Evolutionary conservation across 129 eudicot species (phyloP), one percentile per base, ranked within the genome.

Genomic region (Arctium minus): DNA sequence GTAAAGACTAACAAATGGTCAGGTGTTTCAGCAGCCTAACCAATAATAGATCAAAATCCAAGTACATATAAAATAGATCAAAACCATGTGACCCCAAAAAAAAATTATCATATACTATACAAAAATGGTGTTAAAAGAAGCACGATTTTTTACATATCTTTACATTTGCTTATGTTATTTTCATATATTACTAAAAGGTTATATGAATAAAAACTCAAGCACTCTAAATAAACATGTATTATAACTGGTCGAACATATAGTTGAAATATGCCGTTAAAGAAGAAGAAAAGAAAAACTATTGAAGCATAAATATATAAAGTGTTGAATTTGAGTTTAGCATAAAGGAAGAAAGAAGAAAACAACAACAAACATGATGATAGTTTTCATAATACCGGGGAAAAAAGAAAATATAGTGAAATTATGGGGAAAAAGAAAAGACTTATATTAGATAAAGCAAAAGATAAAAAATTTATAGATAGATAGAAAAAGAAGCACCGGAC

Each of bases 11-110:
- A 42, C 68, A 82, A 65, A 48, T n/a, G 29, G 50, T 75, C 85
- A 82, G 46, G 75, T 82, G 46, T 67, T 74, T 62, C 27, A 53
- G 32, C 69, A 8, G 46, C 74, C 8, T 32, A 42, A 65, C 48
- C 36, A 67, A 46, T 2, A 2, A 32, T 40, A 10, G 27, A n/a
- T 67, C 37, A 22, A 48, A 73, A 74, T 74, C 27, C 73, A 81
- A 40, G 68, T 13, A 27, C 6, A 56, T n/a, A 67, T 65, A 76
- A 5, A 44, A 42, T 33, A 46, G 70, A 39, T 62, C 46, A 40
- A 56, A 73, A 82, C 37, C 36, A 74, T 74, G 38, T 5, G 80
- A 37, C 35, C 6, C 31, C 42, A 74, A 74, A 74, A 81, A 36
- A 3, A 4, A 2, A 15, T 42, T 30, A 17, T 22, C 70, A 75